These are phyloP conservation scores for Epicoccum nigrum DNA, from an alignment of 2,329 filamentous ascomycete genomes.

Conservation along the genomic window DNA sequence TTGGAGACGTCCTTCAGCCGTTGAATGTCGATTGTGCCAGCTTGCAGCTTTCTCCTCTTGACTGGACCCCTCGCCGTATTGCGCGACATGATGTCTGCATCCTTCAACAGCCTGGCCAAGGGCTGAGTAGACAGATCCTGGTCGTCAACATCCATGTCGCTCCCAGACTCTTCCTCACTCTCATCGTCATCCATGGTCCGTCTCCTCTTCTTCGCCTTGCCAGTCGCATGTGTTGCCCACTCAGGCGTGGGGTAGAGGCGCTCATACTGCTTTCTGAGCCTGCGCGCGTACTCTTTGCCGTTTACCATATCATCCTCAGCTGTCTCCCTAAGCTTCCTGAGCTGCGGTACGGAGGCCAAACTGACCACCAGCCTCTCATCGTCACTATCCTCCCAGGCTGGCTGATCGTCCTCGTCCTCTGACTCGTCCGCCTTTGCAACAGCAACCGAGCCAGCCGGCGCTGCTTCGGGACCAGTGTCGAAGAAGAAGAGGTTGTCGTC, in stretches of 20 bases:
- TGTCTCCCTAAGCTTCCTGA: constrained; percentile 81
- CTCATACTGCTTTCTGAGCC: constrained; percentile 79
- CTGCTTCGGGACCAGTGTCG: constrained; percentile 66
- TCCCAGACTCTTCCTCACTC: constrained; percentile 58
- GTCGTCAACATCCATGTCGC: constrained; percentile 59
- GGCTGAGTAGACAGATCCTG: constrained; percentile 71
- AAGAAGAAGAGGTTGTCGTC: constrained; percentile 88
- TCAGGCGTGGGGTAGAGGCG: constrained; percentile 66
- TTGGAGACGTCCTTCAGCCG: constrained; percentile 84
- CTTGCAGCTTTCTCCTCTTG: constrained; percentile 75
- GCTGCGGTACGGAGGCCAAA: constrained; percentile 72
- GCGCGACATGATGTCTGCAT: constrained; percentile 68
- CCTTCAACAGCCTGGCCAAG: constrained; percentile 78
- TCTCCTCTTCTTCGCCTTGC: constrained; percentile 54
- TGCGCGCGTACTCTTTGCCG: constrained; percentile 81
- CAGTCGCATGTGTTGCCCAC: constrained; percentile 61
- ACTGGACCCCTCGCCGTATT: constrained; percentile 55
- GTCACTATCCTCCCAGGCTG: constrained; percentile 93
- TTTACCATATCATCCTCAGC: constrained; percentile 86
- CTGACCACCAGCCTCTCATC: constrained; percentile 88
- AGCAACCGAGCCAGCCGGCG: constrained; percentile 49
- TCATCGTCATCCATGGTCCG: constrained; percentile 49
- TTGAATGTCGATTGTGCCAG: constrained; percentile 90
- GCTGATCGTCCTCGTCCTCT: constrained; percentile 50
- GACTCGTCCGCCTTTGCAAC: constrained; percentile 50